Percentiles rank a stretch among this genome's conserved stretches.
Conservation (phyloP, 805 yeast species). For the Wickerhamiella slavikovae region DNA sequence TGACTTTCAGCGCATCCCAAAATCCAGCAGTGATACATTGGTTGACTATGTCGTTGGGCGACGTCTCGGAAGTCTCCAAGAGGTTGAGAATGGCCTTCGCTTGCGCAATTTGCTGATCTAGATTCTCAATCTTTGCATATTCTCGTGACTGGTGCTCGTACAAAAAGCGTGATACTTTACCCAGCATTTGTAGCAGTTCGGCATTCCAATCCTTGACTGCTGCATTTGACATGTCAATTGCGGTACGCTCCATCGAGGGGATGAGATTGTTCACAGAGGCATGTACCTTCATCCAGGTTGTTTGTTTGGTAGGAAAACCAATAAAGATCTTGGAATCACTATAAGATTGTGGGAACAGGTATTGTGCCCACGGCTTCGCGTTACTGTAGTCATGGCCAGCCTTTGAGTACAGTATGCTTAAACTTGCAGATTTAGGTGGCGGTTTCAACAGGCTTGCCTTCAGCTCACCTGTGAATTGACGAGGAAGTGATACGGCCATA, state of each 20-base stretch:
- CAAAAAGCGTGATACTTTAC: conserved; percentile 17
- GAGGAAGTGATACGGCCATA: conserved; percentile 15
- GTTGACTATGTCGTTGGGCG: conserved; percentile 20
- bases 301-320: conserved; percentile 24
- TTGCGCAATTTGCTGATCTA: conserved; percentile 8
- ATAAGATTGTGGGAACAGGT: conserved; percentile 17
- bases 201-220: conserved; percentile 22
- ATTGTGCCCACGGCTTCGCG: conserved; percentile 16
- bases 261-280: conserved; percentile 20
- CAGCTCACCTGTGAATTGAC: conserved; percentile 15
- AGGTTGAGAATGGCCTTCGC: conserved; percentile 13
- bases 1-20: conserved; percentile 15
- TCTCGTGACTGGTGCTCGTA: conserved; percentile 18
- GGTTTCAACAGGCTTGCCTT: conserved; percentile 21
- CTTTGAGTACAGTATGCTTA: conserved; percentile 16
- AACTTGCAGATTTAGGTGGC: conserved; percentile 19
- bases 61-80: conserved; percentile 16
- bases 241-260: conserved; percentile 26
- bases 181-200: conserved; percentile 20
- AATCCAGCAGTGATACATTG: conserved; percentile 18
- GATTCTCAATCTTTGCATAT: neutral
- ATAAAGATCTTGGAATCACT: conserved; percentile 22
- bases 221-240: conserved; percentile 22
- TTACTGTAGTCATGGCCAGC: conserved; percentile 15
- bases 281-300: conserved; percentile 20